phyloP scores from a whole-genome alignment of 2,329 filamentous ascomycete species.

The Colletotrichum navitas region DNA sequence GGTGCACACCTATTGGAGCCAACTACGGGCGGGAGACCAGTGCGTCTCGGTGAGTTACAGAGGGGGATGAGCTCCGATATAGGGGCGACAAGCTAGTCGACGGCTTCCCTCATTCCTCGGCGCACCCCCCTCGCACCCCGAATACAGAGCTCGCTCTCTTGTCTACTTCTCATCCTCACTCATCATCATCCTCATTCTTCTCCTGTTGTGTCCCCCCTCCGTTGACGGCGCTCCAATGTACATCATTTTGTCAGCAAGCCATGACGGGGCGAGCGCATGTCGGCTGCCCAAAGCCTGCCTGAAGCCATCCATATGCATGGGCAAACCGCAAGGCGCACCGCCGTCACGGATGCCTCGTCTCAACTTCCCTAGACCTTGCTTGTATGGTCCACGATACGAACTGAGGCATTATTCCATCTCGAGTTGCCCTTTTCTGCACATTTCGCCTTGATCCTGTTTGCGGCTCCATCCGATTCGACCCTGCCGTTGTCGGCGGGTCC shows the following conservation, averaged over 20 bases:
- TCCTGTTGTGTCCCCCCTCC: neutral
- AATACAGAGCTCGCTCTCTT: too few species aligned
- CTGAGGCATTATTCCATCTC: slow-evolving; percentile 30
- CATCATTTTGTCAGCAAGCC: neutral
- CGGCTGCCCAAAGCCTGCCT: neutral
- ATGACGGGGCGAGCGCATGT: slow-evolving; percentile 22
- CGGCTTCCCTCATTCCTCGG: neutral
- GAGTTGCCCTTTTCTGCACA: neutral
- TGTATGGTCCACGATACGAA: slow-evolving; percentile 7
- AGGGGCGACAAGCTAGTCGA: slow-evolving; percentile 5
- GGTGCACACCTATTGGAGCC: slow-evolving; percentile 2
- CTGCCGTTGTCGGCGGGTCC: slow-evolving; percentile 24
- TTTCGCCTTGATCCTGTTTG: slow-evolving; percentile 6
- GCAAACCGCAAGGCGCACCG: slow-evolving; percentile 38
- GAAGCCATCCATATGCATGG: neutral
- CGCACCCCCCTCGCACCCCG: too few species aligned
- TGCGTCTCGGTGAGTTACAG: slow-evolving; percentile 32
- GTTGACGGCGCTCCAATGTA: neutral
- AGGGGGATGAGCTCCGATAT: slow-evolving; percentile 18
- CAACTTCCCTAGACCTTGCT: neutral
- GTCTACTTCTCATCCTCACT: neutral
- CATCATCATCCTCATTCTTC: neutral
- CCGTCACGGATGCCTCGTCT: slow-evolving; percentile 22
- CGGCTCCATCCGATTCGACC: slow-evolving; percentile 24
- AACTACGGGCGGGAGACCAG: neutral